phyloP scores from a whole-genome alignment of 495 filamentous ascomycete genomes.

The Glonium stellatum region DNA sequence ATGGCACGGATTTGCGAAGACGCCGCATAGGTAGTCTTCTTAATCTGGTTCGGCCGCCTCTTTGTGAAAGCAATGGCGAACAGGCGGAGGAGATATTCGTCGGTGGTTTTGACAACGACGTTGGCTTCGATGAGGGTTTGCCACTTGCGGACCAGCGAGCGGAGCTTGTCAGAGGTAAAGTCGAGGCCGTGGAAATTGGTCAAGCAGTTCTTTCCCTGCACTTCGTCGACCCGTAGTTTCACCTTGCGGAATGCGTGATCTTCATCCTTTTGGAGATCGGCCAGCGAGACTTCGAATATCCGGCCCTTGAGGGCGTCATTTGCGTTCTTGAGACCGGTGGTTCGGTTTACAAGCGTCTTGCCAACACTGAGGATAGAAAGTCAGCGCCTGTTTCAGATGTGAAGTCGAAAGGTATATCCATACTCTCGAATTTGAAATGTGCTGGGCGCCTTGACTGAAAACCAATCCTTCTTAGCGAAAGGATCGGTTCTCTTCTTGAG shows the following conservation, averaged over 20 bases:
- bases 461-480: constrained; percentile 98
- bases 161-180: constrained; percentile 99
- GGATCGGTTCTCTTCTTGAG: constrained; percentile 99
- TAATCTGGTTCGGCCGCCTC: constrained; percentile 96
- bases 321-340: constrained; percentile 98
- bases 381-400: constrained; percentile 20
- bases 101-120: constrained; percentile 97
- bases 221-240: constrained; percentile 96
- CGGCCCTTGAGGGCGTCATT: constrained; percentile 98
- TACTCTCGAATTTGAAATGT: constrained; percentile 97
- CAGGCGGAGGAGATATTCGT: constrained; percentile 96
- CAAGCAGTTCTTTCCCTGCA: constrained; percentile 99
- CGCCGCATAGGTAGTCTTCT: constrained; percentile 97
- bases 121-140: constrained; percentile 99
- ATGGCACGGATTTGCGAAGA: constrained; percentile 95
- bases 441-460: constrained; percentile 93
- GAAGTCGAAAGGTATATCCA: constrained; percentile 37
- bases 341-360: constrained; percentile 98
- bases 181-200: constrained; percentile 99
- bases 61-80: constrained; percentile 99
- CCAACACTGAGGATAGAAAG: constrained; percentile 62
- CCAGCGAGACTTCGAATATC: constrained; percentile 97
- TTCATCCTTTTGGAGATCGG: constrained; percentile 98
- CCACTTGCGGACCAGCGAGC: constrained; percentile 98
- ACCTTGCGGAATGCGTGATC: constrained; percentile 99